phyloP scores from a whole-genome alignment of 352 stramenopile genomes.

The Phytophthora pinifolia region DNA sequence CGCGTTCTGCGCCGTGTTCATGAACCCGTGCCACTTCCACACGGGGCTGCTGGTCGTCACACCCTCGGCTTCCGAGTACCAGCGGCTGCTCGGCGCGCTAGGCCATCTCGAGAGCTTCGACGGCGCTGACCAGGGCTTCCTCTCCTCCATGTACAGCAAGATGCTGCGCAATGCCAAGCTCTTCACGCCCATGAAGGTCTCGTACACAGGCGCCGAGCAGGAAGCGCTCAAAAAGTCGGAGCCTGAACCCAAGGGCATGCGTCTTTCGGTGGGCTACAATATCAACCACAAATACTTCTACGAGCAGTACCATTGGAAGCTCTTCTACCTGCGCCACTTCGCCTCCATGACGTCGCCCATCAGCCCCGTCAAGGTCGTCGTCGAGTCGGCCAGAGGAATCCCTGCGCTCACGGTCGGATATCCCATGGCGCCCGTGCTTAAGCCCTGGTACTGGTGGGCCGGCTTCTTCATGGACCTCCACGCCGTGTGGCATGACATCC shows the following conservation, averaged over 20 bases:
- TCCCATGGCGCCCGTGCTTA: conserved; percentile 85
- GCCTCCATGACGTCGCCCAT: conserved; percentile 87
- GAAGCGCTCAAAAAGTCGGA: conserved; percentile 46
- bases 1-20: conserved; percentile 89
- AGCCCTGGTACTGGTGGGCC: conserved; percentile 90
- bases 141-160: conserved; percentile 87
- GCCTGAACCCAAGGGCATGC: conserved; percentile 61
- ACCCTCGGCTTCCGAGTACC: conserved; percentile 67
- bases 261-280: conserved; percentile 86
- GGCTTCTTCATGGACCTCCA: conserved; percentile 82
- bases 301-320: conserved; percentile 88
- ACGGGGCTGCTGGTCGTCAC: conserved; percentile 86
- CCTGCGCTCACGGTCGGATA: conserved; percentile 84
- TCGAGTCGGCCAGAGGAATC: conserved; percentile 76
- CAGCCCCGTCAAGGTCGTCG: conserved; percentile 82
- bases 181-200: conserved; percentile 57
- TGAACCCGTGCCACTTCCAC: conserved; percentile 92
- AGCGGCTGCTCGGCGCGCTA: conserved; percentile 65
- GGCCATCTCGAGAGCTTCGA: conserved; percentile 71
- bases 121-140: conserved; percentile 83
- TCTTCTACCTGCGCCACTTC: conserved; percentile 85
- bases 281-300: conserved; percentile 93
- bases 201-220: conserved; percentile 29
- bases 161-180: conserved; percentile 70
- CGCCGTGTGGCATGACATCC: conserved; percentile 84